Conservation (phyloP, 768 basidiomycete species). For the Polyporus arcularius region DNA sequence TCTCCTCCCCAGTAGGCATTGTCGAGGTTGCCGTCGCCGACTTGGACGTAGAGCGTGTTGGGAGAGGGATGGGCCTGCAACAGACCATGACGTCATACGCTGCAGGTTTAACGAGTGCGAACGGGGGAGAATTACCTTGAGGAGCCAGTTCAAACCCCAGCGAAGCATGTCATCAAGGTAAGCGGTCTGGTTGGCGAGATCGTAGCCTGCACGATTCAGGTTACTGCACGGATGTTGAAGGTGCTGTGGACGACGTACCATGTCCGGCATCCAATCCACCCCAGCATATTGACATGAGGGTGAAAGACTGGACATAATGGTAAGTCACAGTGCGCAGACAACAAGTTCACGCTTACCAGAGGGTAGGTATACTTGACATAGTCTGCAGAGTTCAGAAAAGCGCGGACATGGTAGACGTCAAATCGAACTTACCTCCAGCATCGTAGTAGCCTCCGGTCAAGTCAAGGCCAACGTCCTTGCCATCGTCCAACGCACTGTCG, state of each 20-base stretch:
- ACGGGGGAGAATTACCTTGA: constrained; percentile 55
- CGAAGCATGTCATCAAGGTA: constrained; percentile 92
- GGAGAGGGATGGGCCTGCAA: constrained; percentile 76
- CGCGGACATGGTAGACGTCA: background rate
- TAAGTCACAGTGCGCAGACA: background rate
- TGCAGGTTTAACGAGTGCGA: background rate
- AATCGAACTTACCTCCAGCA: constrained; percentile 68
- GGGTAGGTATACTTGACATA: constrained; percentile 90
- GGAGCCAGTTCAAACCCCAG: constrained; percentile 92
- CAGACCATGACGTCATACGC: constrained; percentile 10
- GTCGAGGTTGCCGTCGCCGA: constrained; percentile 70
- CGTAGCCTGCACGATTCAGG: constrained; percentile 57
- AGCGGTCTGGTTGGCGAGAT: constrained; percentile 80
- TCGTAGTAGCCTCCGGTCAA: constrained; percentile 90
- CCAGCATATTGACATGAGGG: constrained; percentile 88
- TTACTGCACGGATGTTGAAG: background rate
- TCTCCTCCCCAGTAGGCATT: constrained; percentile 92
- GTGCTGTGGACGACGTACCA: constrained; percentile 42
- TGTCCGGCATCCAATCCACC: constrained; percentile 82
- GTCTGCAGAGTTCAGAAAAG: constrained; percentile 53
- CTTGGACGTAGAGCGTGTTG: constrained; percentile 74
- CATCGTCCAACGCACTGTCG: constrained; percentile 75
- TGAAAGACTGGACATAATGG: constrained; percentile 56
- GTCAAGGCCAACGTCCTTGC: constrained; percentile 70
- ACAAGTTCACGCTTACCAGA: constrained; percentile 48